A percentile compares a stretch with the other conserved stretches of the same genome.
Evolutionary conservation across 1,139 yeast species (phyloP).

Genomic region (Zhuliangozyma blackwelliae): DNA sequence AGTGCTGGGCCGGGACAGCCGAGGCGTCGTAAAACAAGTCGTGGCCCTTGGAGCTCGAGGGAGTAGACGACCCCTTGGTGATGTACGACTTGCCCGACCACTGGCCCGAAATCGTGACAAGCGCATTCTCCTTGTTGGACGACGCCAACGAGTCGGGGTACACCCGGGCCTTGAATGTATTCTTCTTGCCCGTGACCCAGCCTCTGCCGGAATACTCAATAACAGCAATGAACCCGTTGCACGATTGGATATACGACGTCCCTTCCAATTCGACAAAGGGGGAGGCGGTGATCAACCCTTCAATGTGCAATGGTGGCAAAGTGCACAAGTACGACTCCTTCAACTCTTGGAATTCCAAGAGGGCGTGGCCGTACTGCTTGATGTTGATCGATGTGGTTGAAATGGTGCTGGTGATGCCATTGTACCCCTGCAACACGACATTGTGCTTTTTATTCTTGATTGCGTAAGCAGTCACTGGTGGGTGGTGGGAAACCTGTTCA

Average conservation of each 20-base stretch:
- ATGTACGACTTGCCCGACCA: slow-evolving; percentile 78
- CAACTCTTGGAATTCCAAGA: slow-evolving; percentile 55
- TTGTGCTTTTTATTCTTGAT: slow-evolving; percentile 68
- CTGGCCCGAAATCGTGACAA: slow-evolving; percentile 81
- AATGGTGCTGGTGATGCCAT: slow-evolving; percentile 81
- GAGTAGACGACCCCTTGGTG: slow-evolving; percentile 37
- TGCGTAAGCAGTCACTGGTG: slow-evolving; percentile 89
- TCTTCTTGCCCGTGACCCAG: slow-evolving; percentile 93
- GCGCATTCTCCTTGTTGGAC: slow-evolving; percentile 53
- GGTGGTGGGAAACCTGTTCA: slow-evolving; percentile 95
- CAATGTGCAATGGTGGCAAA: slow-evolving; percentile 94
- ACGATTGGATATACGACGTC: slow-evolving; percentile 72
- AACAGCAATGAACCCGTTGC: slow-evolving; percentile 69
- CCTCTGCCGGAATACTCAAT: slow-evolving; percentile 91
- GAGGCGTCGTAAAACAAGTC: slow-evolving; percentile 69
- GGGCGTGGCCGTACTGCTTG: slow-evolving; percentile 88
- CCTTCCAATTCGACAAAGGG: slow-evolving; percentile 92
- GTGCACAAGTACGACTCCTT: slow-evolving; percentile 75
- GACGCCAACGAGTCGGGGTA: slow-evolving; percentile 51
- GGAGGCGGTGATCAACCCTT: slow-evolving; percentile 83
- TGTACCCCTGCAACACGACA: slow-evolving; percentile 77
- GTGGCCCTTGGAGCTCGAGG: slow-evolving; percentile 37
- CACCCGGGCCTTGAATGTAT: slow-evolving; percentile 82
- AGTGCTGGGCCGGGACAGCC: slow-evolving; percentile 44
- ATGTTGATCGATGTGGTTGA: slow-evolving; percentile 72